Evolutionary conservation across 148 eudicot genomes (phyloP), one percentile per base, ranked within the genome.

Genomic region (Diospyros kaki): DNA sequence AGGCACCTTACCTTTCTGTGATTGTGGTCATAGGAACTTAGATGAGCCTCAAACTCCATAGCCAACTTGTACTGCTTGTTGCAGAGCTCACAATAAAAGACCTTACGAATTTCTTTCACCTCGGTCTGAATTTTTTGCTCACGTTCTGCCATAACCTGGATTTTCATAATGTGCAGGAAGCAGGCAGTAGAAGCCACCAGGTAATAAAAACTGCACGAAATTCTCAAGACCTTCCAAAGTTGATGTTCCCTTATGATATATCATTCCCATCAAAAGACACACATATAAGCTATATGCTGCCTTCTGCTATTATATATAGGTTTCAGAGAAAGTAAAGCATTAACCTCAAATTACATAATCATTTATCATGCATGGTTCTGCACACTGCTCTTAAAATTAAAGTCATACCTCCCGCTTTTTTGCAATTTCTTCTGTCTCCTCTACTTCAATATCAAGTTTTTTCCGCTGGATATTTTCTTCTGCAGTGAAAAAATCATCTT

Each of bases 111-210:
- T 81, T 95, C 98, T 76, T 92, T 90, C 82, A 95, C 98, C 83
- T 95, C 98, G 28, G 87, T 92, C 77, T 95, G 94, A 83, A 90
- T 95, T 87, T 90, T 92, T 77, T 90, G 94, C 94, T 95, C 98
- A 65, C 98, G 97, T 85, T 95, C 98, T 82, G 98, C 98, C 75
- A 95, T 77, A 82, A 95, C 98, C 98, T 94, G 94, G 90, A 91
- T 89, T 90, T 89, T 90, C 88, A 92, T 80, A 88, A 94, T 86
- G 87, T 89, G 98, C 97, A 95, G 84, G 92, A 89, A 92, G 98
- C 89, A 88, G 93, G 96, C 94, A 92, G 92, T 85, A 95, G 94
- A 92, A 92, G 89, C 96, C 97, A 90, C 97, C 98, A 88, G 97
- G 94, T 86, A 95, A 95, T 92, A 95, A 90, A 94, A 95, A 92